A percentile compares a stretch with the other conserved stretches of the same genome.
Conservation (phyloP, 108 stramenopile species). For the Stephanodiscus triporus region DNA sequence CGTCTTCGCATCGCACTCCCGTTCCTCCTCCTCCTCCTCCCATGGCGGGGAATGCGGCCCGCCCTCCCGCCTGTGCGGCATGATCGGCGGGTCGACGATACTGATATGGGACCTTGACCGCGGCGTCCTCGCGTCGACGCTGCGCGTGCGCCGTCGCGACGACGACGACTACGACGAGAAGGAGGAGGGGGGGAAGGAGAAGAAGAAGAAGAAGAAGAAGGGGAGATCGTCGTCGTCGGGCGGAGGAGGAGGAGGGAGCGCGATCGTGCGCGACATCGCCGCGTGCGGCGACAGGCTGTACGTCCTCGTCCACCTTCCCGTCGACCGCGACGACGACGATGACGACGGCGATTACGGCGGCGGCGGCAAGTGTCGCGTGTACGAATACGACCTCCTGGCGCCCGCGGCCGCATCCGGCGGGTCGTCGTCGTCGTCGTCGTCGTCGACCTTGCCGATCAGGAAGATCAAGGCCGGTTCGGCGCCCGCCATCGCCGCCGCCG, state of each 20-base stretch:
- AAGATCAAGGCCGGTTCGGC: conserved; percentile 48
- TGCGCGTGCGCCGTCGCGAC: conserved; percentile 12
- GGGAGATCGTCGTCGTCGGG: conserved; percentile 7
- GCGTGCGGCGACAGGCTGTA: conserved; percentile 9
- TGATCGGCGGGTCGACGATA: conserved; percentile 11
- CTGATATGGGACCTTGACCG: conserved; percentile 44
- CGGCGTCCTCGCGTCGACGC: conserved; percentile 30
- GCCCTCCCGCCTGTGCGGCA: conserved; percentile 21
- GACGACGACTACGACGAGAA: neutral
- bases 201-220: conserved; percentile 18
- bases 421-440: neutral
- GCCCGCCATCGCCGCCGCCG: neutral
- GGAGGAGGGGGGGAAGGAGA: conserved; percentile 4
- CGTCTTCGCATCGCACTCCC: conserved; percentile 40
- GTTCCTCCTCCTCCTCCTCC: too few species aligned
- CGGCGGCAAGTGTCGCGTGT: conserved; percentile 29
- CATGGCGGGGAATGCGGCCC: neutral
- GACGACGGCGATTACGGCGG: neutral
- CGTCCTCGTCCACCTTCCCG: conserved; percentile 15
- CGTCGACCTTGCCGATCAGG: too few species aligned
- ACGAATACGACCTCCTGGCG: conserved; percentile 39
- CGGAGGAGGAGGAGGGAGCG: conserved; percentile 3
- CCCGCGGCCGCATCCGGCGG: neutral
- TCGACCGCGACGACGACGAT: neutral
- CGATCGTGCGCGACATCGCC: conserved; percentile 28